These are phyloP conservation scores for Exophiala phaeomuriformis DNA, from an alignment of 2,329 filamentous ascomycete genomes.

Conservation along the genomic window DNA sequence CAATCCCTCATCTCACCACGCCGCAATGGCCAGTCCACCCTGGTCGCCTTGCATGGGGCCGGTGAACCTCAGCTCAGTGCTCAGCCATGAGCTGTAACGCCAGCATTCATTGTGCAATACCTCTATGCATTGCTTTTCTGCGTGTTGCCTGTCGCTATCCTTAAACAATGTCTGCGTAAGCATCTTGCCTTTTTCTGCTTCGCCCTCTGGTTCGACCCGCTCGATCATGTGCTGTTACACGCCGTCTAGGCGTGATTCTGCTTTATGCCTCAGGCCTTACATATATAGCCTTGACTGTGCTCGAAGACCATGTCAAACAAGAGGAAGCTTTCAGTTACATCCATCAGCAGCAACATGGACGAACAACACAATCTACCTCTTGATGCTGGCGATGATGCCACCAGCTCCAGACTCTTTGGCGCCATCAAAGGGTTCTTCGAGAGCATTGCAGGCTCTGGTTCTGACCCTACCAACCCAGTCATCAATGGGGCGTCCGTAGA, in stretches of 20 bases:
- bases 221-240: too few species aligned
- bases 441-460: constrained; percentile 16
- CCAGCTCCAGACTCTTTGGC: constrained; percentile 10
- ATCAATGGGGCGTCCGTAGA: constrained; percentile 24
- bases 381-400: constrained; percentile 1
- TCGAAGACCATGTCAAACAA: constrained; percentile 11
- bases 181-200: constrained; percentile 1
- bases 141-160: constrained; percentile 7
- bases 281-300: constrained; percentile 12
- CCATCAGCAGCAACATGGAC: constrained; percentile 15
- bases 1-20: constrained; percentile 2
- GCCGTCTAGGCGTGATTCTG: too few species aligned
- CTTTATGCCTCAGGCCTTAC: background rate
- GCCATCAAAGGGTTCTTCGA: constrained; percentile 20
- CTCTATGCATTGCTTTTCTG: constrained; percentile 1
- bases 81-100: constrained; percentile 15
- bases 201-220: background rate
- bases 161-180: background rate
- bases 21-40: constrained; percentile 7
- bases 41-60: constrained; percentile 2
- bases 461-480: constrained; percentile 26
- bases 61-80: constrained; percentile 19
- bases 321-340: constrained; percentile 18
- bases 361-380: constrained; percentile 8
- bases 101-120: constrained; percentile 6